phyloP scores from a whole-genome alignment of 148 eudicot species.

The Camellia granthamiana region DNA sequence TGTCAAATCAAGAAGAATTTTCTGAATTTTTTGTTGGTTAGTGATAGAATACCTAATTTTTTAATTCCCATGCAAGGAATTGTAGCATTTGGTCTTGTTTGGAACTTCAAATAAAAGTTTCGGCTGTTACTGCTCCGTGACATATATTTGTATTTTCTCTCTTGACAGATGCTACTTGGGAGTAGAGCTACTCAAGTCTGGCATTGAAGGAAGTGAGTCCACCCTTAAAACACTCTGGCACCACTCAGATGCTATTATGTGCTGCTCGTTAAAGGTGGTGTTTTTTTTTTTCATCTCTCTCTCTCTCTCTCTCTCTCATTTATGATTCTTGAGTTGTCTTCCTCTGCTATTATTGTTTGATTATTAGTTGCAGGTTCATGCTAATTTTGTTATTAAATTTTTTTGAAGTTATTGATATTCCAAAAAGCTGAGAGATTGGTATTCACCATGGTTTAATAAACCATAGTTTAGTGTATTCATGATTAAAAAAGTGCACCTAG shows the following conservation, averaged over 20 bases:
- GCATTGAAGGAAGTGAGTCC: slow-evolving; percentile 61
- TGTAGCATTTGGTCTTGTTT: background rate
- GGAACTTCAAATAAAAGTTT: background rate
- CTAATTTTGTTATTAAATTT: too few species aligned
- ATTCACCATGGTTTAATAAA: too few species aligned
- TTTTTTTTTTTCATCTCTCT: background rate
- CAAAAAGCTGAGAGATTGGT: too few species aligned
- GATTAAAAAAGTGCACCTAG: too few species aligned
- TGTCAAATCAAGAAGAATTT: background rate
- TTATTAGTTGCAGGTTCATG: too few species aligned
- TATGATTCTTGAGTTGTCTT: background rate
- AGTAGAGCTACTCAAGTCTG: slow-evolving; percentile 67
- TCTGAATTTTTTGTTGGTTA: background rate
- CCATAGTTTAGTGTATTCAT: too few species aligned
- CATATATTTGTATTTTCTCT: background rate
- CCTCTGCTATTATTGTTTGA: too few species aligned
- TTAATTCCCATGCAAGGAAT: background rate
- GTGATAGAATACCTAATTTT: background rate
- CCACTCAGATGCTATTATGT: slow-evolving; percentile 86
- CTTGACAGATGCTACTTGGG: slow-evolving; percentile 67
- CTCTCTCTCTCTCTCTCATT: background rate
- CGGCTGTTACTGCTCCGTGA: background rate
- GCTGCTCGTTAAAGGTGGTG: slow-evolving; percentile 82
- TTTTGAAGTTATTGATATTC: too few species aligned
- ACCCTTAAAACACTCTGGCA: slow-evolving; percentile 76